Conservation (phyloP, 163 green algal genomes). For the Coccomyxa subellipsoidea region DNA sequence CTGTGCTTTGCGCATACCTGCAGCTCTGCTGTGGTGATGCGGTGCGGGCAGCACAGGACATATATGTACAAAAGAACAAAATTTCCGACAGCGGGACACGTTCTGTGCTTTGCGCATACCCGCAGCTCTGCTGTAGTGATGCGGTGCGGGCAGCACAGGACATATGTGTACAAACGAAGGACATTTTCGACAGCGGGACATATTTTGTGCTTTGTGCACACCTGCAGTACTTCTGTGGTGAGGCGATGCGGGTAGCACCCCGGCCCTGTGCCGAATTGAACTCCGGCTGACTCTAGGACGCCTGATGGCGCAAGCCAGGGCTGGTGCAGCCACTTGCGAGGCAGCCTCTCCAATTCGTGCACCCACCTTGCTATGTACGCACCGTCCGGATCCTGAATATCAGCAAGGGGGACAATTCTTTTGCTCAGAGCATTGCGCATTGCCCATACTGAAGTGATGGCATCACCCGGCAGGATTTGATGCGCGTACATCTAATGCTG, state of each 20-base stretch:
- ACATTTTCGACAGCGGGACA: too few species aligned
- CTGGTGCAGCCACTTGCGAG: slow-evolving; percentile 29
- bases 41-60: not conserved
- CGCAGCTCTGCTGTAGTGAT: not conserved
- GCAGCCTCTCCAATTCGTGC: slow-evolving; percentile 48
- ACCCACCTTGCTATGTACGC: slow-evolving; percentile 52
- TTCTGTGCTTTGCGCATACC: not conserved
- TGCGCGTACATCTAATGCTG: not conserved
- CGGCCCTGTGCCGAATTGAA: slow-evolving; percentile 32
- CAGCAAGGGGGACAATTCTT: too few species aligned
- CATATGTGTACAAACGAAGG: not conserved
- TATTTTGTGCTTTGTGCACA: not conserved
- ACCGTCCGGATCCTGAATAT: slow-evolving; percentile 50
- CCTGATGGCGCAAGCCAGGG: slow-evolving; percentile 72
- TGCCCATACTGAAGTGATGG: too few species aligned
- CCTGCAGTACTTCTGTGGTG: slow-evolving; percentile 13
- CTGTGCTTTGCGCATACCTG: not conserved
- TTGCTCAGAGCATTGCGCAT: too few species aligned
- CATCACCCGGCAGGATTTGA: not conserved
- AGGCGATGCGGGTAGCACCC: slow-evolving; percentile 40
- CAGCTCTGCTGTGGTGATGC: not conserved
- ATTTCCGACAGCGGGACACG: too few species aligned
- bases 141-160: not conserved
- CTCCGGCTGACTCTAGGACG: slow-evolving; percentile 41
- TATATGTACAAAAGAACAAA: not conserved